Conservation (phyloP, 257 asterid species). For the Schizonepeta tenuifolia region DNA sequence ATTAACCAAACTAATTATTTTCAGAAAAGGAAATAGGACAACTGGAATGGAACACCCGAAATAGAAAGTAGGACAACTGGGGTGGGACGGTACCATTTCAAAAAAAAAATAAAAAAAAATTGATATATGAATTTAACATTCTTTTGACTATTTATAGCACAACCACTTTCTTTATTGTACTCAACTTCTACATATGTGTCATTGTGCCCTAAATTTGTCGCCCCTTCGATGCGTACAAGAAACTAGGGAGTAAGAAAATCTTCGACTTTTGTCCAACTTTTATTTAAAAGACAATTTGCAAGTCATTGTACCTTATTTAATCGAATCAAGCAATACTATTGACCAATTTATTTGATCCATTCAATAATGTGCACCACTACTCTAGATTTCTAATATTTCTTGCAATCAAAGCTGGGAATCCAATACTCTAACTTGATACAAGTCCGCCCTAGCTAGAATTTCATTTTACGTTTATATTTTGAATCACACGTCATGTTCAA, state of each 20-base stretch:
- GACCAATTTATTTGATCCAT: conserved; percentile 30
- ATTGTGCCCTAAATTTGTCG: neutral
- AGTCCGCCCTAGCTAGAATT: neutral
- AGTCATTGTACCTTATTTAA: conserved; percentile 41
- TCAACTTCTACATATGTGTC: neutral
- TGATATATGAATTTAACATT: no score
- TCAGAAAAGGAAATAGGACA: no score
- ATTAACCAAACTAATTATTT: no score
- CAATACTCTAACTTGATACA: no score
- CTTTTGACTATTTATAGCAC: no score
- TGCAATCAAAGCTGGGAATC: neutral
- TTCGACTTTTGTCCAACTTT: neutral
- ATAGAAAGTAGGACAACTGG: no score
- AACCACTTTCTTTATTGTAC: neutral
- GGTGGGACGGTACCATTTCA: no score
- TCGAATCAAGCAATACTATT: conserved; percentile 7
- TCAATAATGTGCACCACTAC: neutral
- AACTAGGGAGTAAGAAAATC: conserved; percentile 26
- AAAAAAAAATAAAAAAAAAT: no score
- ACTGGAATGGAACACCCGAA: no score
- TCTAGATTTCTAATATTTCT: neutral
- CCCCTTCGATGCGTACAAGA: conserved; percentile 44
- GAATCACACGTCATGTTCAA: no score
- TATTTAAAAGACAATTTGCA: conserved; percentile 38
- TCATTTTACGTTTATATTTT: no score